Base-by-base conservation (phyloP, 2,329 filamentous ascomycete genomes). In the Colletotrichum coccodes region DNA sequence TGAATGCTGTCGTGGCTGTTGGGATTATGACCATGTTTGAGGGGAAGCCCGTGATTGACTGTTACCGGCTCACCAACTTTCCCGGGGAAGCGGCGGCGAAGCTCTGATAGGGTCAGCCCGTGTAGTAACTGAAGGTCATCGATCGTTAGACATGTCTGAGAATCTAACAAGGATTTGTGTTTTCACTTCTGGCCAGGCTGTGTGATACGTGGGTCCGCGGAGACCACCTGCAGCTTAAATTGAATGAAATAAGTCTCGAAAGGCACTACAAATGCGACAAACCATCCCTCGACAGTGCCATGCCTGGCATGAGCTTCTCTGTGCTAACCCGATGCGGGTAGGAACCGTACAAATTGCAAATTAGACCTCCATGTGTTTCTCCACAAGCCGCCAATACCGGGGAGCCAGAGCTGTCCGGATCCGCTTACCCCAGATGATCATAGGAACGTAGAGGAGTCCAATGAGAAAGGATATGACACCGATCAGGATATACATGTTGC, bases 401-500 rank as follows among this genome's bases (percentile, higher is more conserved):
- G 59, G 59, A 6, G 64, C 64, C 16, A 70, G 64, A 30, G 64
- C 64, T 14, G 52, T 60, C 0, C 77, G 74, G 3, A 76, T 72
- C 44, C 38, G 71, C 70, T 79, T 79, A 6, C 78, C 78, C 72
- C 74, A 79, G 47, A 79, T 73, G 1, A 76, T 72, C 69, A 79
- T 72, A 0, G 77, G 78, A 0, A 79, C 52, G 3, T 73, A 76
- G 0, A 79, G 59, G 0, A 73, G 52, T 0, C 70, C 73, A 11
- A 79, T 70, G 0, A 42, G 53, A 16, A 78, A 71, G 2, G 74
- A 68, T 16, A 79, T 63, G 18, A 52, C 67, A 0, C 73, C 77
- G 4, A 64, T 67, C 1, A 75, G 47, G 9, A 78, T 75, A 21
- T 74, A 78, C 71, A 79, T 76, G 23, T 75, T 74, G 0, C 61